phyloP scores from a whole-genome alignment of 768 basidiomycete species.

The Cyathus striatus region DNA sequence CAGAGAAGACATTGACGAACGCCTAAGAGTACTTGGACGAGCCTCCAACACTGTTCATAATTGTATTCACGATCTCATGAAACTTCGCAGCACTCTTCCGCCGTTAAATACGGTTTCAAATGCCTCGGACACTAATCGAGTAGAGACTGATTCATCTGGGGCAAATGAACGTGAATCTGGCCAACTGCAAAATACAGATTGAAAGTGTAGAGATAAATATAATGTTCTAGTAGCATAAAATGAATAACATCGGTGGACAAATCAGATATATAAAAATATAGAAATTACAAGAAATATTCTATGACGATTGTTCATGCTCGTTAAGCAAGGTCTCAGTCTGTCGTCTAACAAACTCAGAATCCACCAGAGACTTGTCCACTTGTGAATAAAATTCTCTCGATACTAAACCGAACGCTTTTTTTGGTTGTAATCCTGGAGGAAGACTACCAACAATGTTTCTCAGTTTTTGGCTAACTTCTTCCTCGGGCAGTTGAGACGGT shows the following conservation, averaged over 20 bases:
- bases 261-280: too few relatives aligned
- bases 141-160: too few relatives aligned
- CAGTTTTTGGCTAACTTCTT: conserved; percentile 51
- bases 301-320: too few relatives aligned
- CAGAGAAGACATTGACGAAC: conserved; percentile 80
- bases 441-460: conserved; percentile 30
- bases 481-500: conserved; percentile 54
- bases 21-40: conserved; percentile 71
- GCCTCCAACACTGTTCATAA: conserved; percentile 70
- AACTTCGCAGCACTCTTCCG: conserved; percentile 70
- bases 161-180: too few relatives aligned
- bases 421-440: conserved; percentile 17
- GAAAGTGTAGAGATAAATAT: too few relatives aligned
- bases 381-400: conserved; percentile 60
- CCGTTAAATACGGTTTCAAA: background rate
- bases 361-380: conserved; percentile 57
- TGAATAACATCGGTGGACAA: too few relatives aligned
- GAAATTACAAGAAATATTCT: too few relatives aligned
- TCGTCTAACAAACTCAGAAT: conserved; percentile 49
- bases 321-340: conserved; percentile 27
- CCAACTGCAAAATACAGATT: too few relatives aligned
- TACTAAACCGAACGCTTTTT: conserved; percentile 41
- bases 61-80: conserved; percentile 75
- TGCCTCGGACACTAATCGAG: too few relatives aligned
- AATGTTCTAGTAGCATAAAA: too few relatives aligned